These are phyloP conservation scores for Colletotrichum liriopes DNA, from an alignment of 2,329 filamentous ascomycete genomes.

Conservation along the genomic window DNA sequence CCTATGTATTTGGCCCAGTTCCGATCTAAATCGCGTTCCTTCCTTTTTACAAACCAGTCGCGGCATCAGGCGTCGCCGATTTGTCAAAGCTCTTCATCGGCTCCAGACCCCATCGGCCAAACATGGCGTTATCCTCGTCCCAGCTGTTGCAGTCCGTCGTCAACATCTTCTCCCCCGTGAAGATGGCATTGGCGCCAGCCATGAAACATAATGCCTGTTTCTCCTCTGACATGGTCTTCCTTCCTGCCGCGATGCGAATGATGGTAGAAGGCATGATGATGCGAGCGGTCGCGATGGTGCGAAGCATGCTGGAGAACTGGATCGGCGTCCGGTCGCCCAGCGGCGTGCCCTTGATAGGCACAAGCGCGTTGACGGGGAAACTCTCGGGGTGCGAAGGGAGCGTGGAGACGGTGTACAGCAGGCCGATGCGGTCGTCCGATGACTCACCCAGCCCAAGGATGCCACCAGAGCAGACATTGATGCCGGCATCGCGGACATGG, in stretches of 20 bases:
- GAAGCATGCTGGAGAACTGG: conserved; percentile 82
- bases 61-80: conserved; percentile 44
- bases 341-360: conserved; percentile 92
- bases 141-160: conserved; percentile 93
- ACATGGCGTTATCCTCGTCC: conserved; percentile 90
- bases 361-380: conserved; percentile 92
- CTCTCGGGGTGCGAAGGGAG: conserved; percentile 88
- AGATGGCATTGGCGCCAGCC: conserved; percentile 94
- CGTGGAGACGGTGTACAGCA: conserved; percentile 86
- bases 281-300: conserved; percentile 87
- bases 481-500: conserved; percentile 87
- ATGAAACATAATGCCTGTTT: conserved; percentile 92
- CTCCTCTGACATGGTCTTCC: conserved; percentile 88
- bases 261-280: conserved; percentile 89
- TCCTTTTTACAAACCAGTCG: background rate
- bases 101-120: conserved; percentile 84
- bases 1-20: background rate
- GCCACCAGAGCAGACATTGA: conserved; percentile 92
- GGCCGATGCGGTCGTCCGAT: conserved; percentile 83
- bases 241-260: conserved; percentile 87
- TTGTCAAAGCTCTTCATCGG: conserved; percentile 77
- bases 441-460: conserved; percentile 90
- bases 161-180: conserved; percentile 96
- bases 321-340: conserved; percentile 82
- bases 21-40: background rate